Base-by-base conservation (phyloP, 139 green algal species). In the Coelastrella sp. region DNA sequence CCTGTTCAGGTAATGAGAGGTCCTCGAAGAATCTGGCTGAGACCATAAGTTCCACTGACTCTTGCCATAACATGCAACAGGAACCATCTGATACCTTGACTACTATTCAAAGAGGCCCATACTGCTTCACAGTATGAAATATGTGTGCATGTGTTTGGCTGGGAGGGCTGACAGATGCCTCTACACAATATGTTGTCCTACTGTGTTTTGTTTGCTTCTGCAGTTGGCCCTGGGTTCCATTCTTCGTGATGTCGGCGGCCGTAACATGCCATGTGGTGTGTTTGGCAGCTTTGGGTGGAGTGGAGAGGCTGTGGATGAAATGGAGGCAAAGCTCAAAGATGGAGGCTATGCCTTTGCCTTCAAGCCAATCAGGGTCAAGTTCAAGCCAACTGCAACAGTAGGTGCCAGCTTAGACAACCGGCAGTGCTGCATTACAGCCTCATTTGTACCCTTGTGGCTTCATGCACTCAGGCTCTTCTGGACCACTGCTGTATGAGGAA, bases 211-310 rank as follows among this genome's bases (percentile, higher is more conserved):
- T 40, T 69, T 40, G 30, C n/a, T 40, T 15, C n/a, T 45, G 17
- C 75, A 82, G 75, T 35, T 82, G 35, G 75, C 75, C 21, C 53
- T 82, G 35, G 97, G 97, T 34, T 80, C 91, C 38, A 94, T 99
- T 48, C 87, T 99, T 63, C 83, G 91, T 5, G 83, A 97, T 51
- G 25, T 87, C 0, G 48, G 62, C 11, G 92, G 92, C 40, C 92
- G 90, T 43, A 64, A 81, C 50, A 86, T 97, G 74, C 96, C 96
- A 21, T 97, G 92, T 74, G 96, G 96, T 48, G 96, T 98, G 79
- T 99, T 99, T 93, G 97, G 97, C 63, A 96, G 90, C 86, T 99
- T 99, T 90, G 97, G 97, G 2, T 99, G 96, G 96, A 95, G 87
- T 66, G 96, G 96, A 2, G 96, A 99, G 89, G 96, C 96, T 30